Evolutionary conservation across 805 yeast genomes (phyloP), one percentile per base, ranked within the genome.

Genomic region (Nakazawaea molendinolei): DNA sequence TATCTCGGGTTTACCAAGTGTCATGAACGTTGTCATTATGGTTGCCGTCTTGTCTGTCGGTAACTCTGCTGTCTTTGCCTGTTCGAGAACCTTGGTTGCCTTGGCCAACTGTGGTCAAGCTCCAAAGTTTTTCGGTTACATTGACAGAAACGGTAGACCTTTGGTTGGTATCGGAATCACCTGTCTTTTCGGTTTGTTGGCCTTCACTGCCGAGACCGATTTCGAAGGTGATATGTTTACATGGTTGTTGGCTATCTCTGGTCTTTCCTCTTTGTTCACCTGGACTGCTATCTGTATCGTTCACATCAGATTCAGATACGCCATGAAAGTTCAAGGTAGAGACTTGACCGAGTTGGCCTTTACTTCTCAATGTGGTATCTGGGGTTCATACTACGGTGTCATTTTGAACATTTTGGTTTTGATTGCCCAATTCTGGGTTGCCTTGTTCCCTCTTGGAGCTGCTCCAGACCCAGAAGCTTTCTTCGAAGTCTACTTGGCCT

Each of bases 91-190:
- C 8, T 51, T 82, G 36, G 76, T 75, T 36, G 71, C 85, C 16
- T 60, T 82, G 48, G 79, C 86, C 13, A 77, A 75, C 40, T 84
- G 79, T 56, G 84, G 85, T 8, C 70, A 74, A 49, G 82, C 77
- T 33, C 89, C 89, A 48, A 55, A 57, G 38, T 49, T 67, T 21
- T 68, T 79, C 38, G 76, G 78, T 23, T 80, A 80, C 60, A 74
- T 85, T 42, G 95, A 86, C 55, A 69, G 81, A 45, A 65, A 62
- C 36, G 95, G 95, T 40, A 71, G 95, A 51, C 95, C 95, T 13
- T 54, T 82, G 36, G 74, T 71, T 35, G 90, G 86, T 14, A 74
- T 83, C 48, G 44, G 57, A 5, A 61, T 68, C 23, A 66, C 79
- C n/a, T 58, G 75, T 35, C 46, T 60, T 10, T 61, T 77, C 52